Conservation (phyloP, 2,329 filamentous ascomycete species). For the Pseudopyricularia javanii region DNA sequence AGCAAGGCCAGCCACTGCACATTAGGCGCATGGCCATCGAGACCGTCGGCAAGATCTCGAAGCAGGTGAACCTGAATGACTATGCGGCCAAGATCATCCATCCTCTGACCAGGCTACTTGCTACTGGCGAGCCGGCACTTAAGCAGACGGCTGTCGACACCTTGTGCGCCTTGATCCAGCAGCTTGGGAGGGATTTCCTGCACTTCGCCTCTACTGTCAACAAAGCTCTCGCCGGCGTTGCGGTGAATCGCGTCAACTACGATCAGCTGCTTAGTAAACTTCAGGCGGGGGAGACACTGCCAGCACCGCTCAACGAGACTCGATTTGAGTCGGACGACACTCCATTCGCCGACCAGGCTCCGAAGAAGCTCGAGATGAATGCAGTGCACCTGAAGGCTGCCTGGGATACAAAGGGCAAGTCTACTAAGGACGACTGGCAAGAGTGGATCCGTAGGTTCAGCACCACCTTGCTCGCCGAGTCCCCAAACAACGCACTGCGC, state of each 20-base stretch:
- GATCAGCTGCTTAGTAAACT: constrained; percentile 85
- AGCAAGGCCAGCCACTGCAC: constrained; percentile 64
- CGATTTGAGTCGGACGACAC: constrained; percentile 49
- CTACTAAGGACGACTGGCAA: constrained; percentile 97
- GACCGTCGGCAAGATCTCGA: constrained; percentile 83
- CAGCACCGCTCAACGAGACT: constrained; percentile 65
- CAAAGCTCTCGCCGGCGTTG: constrained; percentile 67
- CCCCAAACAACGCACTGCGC: constrained; percentile 85
- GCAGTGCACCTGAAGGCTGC: constrained; percentile 93
- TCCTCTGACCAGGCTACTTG: constrained; percentile 72
- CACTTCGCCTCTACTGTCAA: constrained; percentile 92
- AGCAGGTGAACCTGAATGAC: constrained; percentile 94
- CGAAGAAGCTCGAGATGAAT: constrained; percentile 94
- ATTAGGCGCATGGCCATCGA: constrained; percentile 86
- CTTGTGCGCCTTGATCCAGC: constrained; percentile 87
- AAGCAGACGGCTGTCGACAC: constrained; percentile 83
- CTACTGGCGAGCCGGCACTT: constrained; percentile 58
- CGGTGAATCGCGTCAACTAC: constrained; percentile 83
- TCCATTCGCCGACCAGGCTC: constrained; percentile 69
- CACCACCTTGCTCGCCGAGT: constrained; percentile 87
- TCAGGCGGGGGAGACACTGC: constrained; percentile 88
- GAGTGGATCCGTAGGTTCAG: constrained; percentile 98
- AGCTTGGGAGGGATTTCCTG: constrained; percentile 87
- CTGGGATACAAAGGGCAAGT: constrained; percentile 95
- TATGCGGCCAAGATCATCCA: constrained; percentile 96